Conservation (phyloP, 495 filamentous ascomycete species). For the Penicillium coffeae region DNA sequence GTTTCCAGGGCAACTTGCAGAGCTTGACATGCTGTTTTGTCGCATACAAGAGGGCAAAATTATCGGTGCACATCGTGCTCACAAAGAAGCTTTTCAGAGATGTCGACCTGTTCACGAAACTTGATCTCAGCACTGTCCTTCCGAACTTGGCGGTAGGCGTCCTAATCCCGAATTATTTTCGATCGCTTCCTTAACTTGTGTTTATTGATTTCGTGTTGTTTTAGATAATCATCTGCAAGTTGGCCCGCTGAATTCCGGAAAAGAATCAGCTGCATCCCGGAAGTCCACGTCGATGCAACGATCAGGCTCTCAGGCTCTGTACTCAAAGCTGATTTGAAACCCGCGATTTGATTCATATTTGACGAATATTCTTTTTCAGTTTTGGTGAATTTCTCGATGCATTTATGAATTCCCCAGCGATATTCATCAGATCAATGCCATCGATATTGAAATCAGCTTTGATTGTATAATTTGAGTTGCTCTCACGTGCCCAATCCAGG, state of each 20-base stretch:
- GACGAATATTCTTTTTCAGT: slow-evolving; percentile 4
- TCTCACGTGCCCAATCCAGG: slow-evolving; percentile 19
- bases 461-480: slow-evolving; percentile 6
- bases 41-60: too few species aligned
- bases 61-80: too few species aligned
- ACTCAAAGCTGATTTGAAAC: neutral
- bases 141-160: too few species aligned
- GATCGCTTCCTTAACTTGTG: too few species aligned
- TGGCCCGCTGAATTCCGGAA: slow-evolving; percentile 26
- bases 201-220: too few species aligned
- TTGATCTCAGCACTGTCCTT: too few species aligned
- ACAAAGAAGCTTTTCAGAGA: too few species aligned
- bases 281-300: slow-evolving; percentile 15
- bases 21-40: too few species aligned
- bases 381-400: slow-evolving; percentile 10
- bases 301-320: neutral
- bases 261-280: slow-evolving; percentile 23
- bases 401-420: slow-evolving; percentile 10
- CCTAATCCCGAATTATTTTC: too few species aligned
- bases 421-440: neutral
- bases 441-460: slow-evolving; percentile 2
- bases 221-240: slow-evolving; percentile 25
- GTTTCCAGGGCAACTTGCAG: too few species aligned
- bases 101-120: too few species aligned
- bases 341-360: slow-evolving; percentile 1